Percentiles rank a stretch among this genome's conserved stretches.
These are phyloP conservation scores for Jaapia argillacea DNA, from an alignment of 768 basidiomycete species.

Conservation along the genomic window DNA sequence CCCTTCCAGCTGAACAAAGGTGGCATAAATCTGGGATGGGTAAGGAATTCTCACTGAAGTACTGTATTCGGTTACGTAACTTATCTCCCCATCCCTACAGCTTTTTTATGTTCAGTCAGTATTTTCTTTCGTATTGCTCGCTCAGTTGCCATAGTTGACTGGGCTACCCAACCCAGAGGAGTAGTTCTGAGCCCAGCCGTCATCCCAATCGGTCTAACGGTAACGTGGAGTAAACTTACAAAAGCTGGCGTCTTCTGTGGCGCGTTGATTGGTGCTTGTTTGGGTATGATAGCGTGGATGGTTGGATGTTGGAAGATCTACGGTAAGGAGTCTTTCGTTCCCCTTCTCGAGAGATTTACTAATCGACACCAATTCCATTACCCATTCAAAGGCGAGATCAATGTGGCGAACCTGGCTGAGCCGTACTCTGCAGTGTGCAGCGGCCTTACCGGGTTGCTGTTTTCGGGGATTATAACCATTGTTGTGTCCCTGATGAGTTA, in stretches of 20 bases:
- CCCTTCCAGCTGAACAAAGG: conserved; percentile 29
- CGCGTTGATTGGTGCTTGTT: conserved; percentile 27
- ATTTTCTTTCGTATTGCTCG: background rate
- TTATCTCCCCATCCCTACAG: conserved; percentile 8
- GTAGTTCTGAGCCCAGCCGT: conserved; percentile 39
- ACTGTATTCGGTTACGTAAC: background rate
- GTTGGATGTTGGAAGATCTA: conserved; percentile 40
- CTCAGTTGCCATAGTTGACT: background rate
- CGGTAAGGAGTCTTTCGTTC: conserved; percentile 16
- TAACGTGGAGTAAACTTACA: conserved; percentile 37
- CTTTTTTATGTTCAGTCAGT: conserved; percentile 38
- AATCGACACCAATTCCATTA: no score
- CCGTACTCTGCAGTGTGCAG: conserved; percentile 26
- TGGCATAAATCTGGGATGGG: conserved; percentile 37
- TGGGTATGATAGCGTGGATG: conserved; percentile 42
- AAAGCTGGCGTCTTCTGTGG: conserved; percentile 29
- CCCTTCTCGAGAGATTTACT: background rate
- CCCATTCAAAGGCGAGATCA: conserved; percentile 23
- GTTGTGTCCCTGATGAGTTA: conserved; percentile 19
- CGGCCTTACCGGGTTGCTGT: conserved; percentile 20
- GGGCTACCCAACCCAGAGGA: conserved; percentile 21
- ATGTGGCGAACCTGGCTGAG: conserved; percentile 21
- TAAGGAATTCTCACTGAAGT: conserved; percentile 10
- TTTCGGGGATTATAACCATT: conserved; percentile 21
- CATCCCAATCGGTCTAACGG: conserved; percentile 36